A percentile compares a stretch with the other conserved stretches of the same genome.
Evolutionary conservation across 2,329 filamentous ascomycete species (phyloP).

Genomic region (Verticillium zaregamsianum): DNA sequence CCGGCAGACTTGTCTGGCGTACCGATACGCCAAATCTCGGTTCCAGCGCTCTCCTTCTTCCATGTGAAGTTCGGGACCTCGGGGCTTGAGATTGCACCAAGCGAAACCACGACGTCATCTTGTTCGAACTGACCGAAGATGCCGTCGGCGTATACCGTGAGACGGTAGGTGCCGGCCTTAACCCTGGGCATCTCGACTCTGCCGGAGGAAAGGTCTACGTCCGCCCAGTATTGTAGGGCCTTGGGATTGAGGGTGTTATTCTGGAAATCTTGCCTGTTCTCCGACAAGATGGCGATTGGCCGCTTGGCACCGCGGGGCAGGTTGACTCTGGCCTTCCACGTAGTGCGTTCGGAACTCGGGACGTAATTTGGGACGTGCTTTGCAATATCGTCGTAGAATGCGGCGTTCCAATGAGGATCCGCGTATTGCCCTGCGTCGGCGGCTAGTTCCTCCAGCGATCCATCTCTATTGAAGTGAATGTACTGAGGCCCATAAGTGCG

Average conservation of each 20-base stretch:
- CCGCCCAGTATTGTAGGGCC: conserved; percentile 59
- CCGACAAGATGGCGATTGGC: conserved; percentile 49
- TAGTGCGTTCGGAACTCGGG: conserved; percentile 43
- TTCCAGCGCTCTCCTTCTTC: conserved; percentile 49
- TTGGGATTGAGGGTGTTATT: conserved; percentile 42
- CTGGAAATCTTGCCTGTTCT: conserved; percentile 23
- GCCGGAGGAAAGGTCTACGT: conserved; percentile 43
- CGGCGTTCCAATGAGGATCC: conserved; percentile 46
- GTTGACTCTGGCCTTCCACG: conserved; percentile 41
- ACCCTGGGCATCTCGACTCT: conserved; percentile 50
- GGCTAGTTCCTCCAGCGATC: conserved; percentile 29
- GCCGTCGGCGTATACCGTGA: conserved; percentile 58
- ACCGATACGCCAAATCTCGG: conserved; percentile 57
- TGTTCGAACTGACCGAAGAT: conserved; percentile 56
- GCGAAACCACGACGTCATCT: conserved; percentile 40
- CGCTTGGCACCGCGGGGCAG: conserved; percentile 46
- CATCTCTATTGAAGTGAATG: conserved; percentile 52
- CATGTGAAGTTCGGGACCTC: conserved; percentile 33
- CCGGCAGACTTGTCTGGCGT: conserved; percentile 53
- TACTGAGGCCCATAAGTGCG: conserved; percentile 61
- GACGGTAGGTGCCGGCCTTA: conserved; percentile 52
- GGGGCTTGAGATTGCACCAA: conserved; percentile 22
- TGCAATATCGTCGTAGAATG: conserved; percentile 60
- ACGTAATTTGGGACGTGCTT: conserved; percentile 54
- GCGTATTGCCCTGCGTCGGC: conserved; percentile 48